A percentile compares a stretch with the other conserved stretches of the same genome.
Evolutionary conservation across 768 basidiomycete species (phyloP).

Genomic region (Boletus sp.): DNA sequence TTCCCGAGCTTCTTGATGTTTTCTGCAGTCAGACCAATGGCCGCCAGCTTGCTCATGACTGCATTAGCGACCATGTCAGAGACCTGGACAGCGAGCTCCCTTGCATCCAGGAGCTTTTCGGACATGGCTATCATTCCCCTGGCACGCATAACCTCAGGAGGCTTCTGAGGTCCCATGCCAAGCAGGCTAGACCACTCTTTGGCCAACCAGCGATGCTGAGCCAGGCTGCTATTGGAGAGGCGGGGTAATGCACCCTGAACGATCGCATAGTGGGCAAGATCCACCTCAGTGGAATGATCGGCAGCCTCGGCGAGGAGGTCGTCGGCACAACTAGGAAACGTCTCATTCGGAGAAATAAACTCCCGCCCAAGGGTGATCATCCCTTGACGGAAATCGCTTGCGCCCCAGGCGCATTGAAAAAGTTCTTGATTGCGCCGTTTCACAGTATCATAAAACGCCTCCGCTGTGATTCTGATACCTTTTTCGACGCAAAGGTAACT

Average conservation of each 20-base stretch:
- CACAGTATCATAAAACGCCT: too few species aligned
- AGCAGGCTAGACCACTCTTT: too few species aligned
- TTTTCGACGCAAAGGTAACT: too few species aligned
- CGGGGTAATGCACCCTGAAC: too few species aligned
- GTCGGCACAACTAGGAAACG: conserved; percentile 1
- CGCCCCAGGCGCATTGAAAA: conserved; percentile 5
- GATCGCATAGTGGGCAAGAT: too few species aligned
- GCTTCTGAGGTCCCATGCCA: neutral
- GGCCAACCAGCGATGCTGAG: neutral
- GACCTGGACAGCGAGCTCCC: neutral
- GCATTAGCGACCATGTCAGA: neutral
- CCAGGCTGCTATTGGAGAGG: neutral
- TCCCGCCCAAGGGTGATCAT: conserved; percentile 5
- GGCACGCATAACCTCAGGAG: neutral
- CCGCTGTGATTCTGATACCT: too few species aligned
- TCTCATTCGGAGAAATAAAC: conserved; percentile 8
- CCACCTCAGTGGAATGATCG: conserved; percentile 5
- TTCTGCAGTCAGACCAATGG: neutral
- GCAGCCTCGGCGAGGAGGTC: conserved; percentile 9
- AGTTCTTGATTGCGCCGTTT: neutral
- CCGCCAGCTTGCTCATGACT: neutral
- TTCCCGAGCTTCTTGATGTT: neutral
- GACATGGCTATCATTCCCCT: neutral
- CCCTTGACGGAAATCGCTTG: conserved; percentile 3
- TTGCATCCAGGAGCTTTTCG: neutral